A percentile compares a stretch with the other conserved stretches of the same genome.
Evolutionary conservation across 2,329 filamentous ascomycete species (phyloP).

Genomic region (Hyphodiscus sp.): DNA sequence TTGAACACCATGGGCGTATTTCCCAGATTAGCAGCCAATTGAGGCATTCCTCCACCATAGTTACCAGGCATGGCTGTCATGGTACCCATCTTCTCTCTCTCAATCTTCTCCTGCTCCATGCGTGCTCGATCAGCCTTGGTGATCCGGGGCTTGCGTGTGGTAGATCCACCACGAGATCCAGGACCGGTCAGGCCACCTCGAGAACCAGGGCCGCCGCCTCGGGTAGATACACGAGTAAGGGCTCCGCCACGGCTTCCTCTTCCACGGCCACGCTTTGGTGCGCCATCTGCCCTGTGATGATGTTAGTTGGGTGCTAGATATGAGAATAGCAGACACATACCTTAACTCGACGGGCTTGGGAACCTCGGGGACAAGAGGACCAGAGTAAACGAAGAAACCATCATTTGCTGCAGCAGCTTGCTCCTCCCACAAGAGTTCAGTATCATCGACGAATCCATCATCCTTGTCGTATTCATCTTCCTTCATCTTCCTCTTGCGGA

Average conservation of each 20-base stretch:
- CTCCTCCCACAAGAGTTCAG: constrained; percentile 90
- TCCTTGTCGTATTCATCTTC: constrained; percentile 80
- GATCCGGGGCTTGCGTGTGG: constrained; percentile 73
- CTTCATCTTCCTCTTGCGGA: constrained; percentile 70
- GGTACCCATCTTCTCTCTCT: constrained; percentile 49
- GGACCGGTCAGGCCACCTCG: constrained; percentile 47
- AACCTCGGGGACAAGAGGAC: constrained; percentile 79
- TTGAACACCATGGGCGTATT: constrained; percentile 31
- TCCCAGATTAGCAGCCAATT: constrained; percentile 24
- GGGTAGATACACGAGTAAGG: constrained; percentile 48
- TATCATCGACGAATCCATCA: constrained; percentile 86
- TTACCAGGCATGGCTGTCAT: constrained; percentile 23
- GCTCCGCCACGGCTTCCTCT: constrained; percentile 49
- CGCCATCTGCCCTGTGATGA: constrained; percentile 59
- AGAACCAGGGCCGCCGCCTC: constrained; percentile 43
- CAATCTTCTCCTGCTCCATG: constrained; percentile 74
- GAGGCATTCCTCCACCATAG: constrained; percentile 22
- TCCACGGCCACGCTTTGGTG: constrained; percentile 56
- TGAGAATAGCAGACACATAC: constrained; percentile 11
- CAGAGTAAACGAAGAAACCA: constrained; percentile 97
- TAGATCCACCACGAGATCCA: constrained; percentile 68
- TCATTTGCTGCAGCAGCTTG: constrained; percentile 90
- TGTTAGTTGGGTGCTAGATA: constrained; percentile 25
- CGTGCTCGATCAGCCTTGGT: constrained; percentile 80
- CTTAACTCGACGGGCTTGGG: constrained; percentile 62